phyloP scores from a whole-genome alignment of 306 rosid species.

The Abrus precatorius region DNA sequence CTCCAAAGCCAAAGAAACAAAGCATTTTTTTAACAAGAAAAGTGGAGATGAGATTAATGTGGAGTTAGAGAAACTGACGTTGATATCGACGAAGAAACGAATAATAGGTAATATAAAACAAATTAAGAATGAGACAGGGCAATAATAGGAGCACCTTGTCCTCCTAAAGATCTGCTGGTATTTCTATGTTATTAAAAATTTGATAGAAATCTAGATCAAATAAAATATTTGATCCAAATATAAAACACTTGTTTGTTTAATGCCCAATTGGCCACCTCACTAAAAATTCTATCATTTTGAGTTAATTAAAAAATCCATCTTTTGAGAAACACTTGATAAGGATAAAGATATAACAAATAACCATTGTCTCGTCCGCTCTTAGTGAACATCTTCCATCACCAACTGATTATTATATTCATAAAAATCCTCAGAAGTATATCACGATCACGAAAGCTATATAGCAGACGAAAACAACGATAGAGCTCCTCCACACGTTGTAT shows the following conservation, averaged over 20 bases:
- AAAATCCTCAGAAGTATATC: neutral
- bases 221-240: neutral
- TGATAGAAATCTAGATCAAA: neutral
- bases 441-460: neutral
- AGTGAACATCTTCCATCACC: neutral
- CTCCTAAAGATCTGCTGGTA: conserved; percentile 21
- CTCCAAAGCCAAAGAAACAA: neutral
- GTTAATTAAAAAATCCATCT: conserved; percentile 8
- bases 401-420: neutral
- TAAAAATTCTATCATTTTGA: neutral
- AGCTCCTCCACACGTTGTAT: neutral
- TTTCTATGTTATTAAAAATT: conserved; percentile 34
- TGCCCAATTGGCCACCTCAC: conserved; percentile 4
- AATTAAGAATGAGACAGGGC: conserved; percentile 28
- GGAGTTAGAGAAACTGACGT: conserved; percentile 5
- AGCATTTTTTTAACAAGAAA: neutral
- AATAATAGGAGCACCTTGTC: conserved; percentile 3
- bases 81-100: neutral
- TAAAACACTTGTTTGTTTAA: conserved; percentile 6
- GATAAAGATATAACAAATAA: neutral
- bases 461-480: neutral
- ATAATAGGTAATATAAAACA: conserved; percentile 4
- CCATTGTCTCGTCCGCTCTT: conserved; percentile 18
- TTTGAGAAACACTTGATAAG: conserved; percentile 25
- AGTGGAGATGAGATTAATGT: neutral